These are phyloP conservation scores for Acacia acuminata DNA, from an alignment of 306 rosid species.

Conservation along the genomic window DNA sequence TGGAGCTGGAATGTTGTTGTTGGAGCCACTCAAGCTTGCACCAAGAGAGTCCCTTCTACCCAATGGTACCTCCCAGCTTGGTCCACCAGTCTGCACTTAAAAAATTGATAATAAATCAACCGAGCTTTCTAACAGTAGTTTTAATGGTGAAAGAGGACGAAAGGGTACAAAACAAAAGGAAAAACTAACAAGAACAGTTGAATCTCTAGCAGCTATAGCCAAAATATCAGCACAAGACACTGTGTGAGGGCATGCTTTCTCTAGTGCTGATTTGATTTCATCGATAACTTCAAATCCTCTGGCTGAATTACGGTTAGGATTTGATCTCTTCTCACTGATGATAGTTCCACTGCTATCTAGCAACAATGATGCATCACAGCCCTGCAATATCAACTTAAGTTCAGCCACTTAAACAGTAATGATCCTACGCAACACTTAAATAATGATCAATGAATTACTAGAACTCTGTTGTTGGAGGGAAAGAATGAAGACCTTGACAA, in stretches of 20 bases:
- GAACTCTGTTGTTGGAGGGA: neutral
- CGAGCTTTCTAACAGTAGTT: neutral
- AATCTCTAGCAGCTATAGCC: slow-evolving; percentile 87
- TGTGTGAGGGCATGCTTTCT: slow-evolving; percentile 69
- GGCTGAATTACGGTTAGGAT: slow-evolving; percentile 77
- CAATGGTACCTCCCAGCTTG: slow-evolving; percentile 79
- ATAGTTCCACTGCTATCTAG: slow-evolving; percentile 66
- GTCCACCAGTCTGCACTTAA: slow-evolving; percentile 74
- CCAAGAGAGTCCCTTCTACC: slow-evolving; percentile 82
- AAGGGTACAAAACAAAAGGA: slow-evolving; percentile 17
- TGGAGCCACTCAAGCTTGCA: slow-evolving; percentile 90
- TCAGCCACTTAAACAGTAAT: neutral
- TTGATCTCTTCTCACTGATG: slow-evolving; percentile 69
- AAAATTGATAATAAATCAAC: slow-evolving; percentile 27
- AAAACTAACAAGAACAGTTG: slow-evolving; percentile 69
- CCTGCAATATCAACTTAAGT: slow-evolving; percentile 50
- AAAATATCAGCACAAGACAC: slow-evolving; percentile 94
- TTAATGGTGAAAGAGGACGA: neutral
- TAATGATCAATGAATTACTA: neutral
- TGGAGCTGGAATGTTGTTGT: slow-evolving; percentile 90
- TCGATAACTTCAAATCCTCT: slow-evolving; percentile 81
- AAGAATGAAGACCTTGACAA: slow-evolving; percentile 65
- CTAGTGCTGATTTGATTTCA: slow-evolving; percentile 73
- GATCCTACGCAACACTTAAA: neutral
- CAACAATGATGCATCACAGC: slow-evolving; percentile 86